Percentiles rank a stretch among this genome's conserved stretches.
These are phyloP conservation scores for Hebeloma cylindrosporum DNA, from an alignment of 768 basidiomycete genomes.

Conservation along the genomic window DNA sequence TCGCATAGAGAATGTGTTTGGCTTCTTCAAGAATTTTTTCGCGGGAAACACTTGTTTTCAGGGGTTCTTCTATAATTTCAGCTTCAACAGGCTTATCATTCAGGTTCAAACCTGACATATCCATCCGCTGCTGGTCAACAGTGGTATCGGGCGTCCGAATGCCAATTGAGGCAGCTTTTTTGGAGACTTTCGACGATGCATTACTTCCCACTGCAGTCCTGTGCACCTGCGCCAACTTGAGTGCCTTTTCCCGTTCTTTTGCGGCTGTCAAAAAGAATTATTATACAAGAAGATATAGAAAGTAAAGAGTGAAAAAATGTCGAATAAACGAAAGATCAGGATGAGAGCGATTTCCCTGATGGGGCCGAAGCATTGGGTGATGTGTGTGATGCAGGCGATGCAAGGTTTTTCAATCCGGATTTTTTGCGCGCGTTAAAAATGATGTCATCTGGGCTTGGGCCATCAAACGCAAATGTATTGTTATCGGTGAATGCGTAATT, in stretches of 20 bases:
- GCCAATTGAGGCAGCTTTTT: constrained; percentile 36
- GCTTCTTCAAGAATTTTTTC: constrained; percentile 88
- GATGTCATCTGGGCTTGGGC: constrained; percentile 90
- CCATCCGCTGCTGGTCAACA: constrained; percentile 60
- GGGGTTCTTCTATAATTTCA: constrained; percentile 47
- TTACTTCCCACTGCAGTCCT: no score
- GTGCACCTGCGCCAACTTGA: constrained; percentile 56
- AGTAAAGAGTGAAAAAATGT: constrained; percentile 15
- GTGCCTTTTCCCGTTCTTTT: constrained; percentile 76
- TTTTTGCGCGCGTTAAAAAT: constrained; percentile 79
- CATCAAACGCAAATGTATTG: constrained; percentile 71
- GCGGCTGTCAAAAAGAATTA: constrained; percentile 58
- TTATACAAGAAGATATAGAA: constrained; percentile 32
- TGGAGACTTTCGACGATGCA: constrained; percentile 43
- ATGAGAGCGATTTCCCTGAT: constrained; percentile 2
- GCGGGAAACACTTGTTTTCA: constrained; percentile 65
- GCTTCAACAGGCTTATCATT: constrained; percentile 39
- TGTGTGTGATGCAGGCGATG: constrained; percentile 20
- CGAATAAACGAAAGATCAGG: constrained; percentile 23
- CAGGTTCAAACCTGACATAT: constrained; percentile 75
- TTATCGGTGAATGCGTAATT: constrained; percentile 12
- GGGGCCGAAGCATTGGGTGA: constrained; percentile 19
- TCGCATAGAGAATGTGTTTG: constrained; percentile 46
- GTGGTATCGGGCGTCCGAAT: constrained; percentile 40
- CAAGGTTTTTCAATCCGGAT: constrained; percentile 38